phyloP scores from a whole-genome alignment of 2,329 filamentous ascomycete genomes.

The Alternaria incomplexa region DNA sequence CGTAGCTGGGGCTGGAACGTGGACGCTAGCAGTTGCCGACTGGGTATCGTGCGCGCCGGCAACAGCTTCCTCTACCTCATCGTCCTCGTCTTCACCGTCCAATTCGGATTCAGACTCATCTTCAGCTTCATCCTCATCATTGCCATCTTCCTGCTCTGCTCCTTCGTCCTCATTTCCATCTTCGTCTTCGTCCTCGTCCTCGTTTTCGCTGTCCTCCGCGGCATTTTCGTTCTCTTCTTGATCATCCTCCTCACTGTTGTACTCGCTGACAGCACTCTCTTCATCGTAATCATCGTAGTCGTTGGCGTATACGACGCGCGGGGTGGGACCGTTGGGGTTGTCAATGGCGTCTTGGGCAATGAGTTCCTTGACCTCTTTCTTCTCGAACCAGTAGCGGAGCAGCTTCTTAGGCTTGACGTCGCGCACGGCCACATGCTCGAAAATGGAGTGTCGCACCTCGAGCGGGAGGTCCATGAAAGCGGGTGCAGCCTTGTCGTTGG shows the following conservation, averaged over 20 bases:
- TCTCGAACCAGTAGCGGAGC: slow-evolving; percentile 46
- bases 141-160: slow-evolving; percentile 10
- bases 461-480: slow-evolving; percentile 35
- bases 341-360: slow-evolving; percentile 15
- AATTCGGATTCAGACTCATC: neutral
- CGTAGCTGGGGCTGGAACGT: neutral
- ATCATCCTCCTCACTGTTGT: slow-evolving; percentile 16
- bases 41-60: neutral
- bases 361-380: slow-evolving; percentile 31
- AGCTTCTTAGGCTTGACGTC: slow-evolving; percentile 29
- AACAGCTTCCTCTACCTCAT: neutral
- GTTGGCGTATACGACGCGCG: slow-evolving; percentile 14
- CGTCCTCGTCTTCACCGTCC: neutral
- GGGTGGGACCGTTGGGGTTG: slow-evolving; percentile 15
- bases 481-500: slow-evolving; percentile 3
- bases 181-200: slow-evolving; percentile 9
- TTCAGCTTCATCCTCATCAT: neutral
- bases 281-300: slow-evolving; percentile 12
- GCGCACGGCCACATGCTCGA: slow-evolving; percentile 24
- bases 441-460: slow-evolving; percentile 43
- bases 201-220: slow-evolving; percentile 8
- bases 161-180: slow-evolving; percentile 9
- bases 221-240: slow-evolving; percentile 14
- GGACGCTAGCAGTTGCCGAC: neutral
- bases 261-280: slow-evolving; percentile 12